These are phyloP conservation scores for Alternaria alternata DNA, from an alignment of 2,329 filamentous ascomycete genomes.

Conservation along the genomic window DNA sequence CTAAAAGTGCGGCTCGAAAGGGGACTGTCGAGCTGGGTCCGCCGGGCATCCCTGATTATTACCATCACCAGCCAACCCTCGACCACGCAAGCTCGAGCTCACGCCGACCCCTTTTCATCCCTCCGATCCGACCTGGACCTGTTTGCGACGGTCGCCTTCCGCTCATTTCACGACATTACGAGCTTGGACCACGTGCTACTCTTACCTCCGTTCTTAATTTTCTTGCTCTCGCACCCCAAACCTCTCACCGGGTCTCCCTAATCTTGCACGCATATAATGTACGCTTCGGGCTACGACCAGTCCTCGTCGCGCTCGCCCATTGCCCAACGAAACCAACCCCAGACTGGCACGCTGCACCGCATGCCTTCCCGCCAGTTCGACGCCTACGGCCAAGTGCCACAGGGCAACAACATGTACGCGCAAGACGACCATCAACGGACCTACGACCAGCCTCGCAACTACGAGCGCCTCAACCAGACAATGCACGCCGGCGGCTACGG, in stretches of 20 bases:
- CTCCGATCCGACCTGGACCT: constrained; percentile 9
- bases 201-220: constrained; percentile 37
- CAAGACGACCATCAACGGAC: constrained; percentile 69
- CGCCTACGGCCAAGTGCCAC: constrained; percentile 70
- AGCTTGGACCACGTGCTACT: constrained; percentile 21
- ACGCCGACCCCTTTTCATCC: constrained; percentile 25
- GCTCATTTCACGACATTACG: constrained; percentile 27
- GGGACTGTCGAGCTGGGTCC: constrained; percentile 19
- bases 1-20: constrained; percentile 33
- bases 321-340: constrained; percentile 70
- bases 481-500: constrained; percentile 68
- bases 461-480: constrained; percentile 67
- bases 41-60: constrained; percentile 29
- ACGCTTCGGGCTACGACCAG: constrained; percentile 47
- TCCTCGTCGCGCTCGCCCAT: constrained; percentile 73
- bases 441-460: constrained; percentile 61
- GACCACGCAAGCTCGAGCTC: constrained; percentile 30
- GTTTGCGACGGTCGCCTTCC: constrained; percentile 19
- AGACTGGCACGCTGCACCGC: constrained; percentile 68
- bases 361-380: constrained; percentile 83
- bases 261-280: constrained; percentile 41
- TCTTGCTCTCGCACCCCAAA: constrained; percentile 23
- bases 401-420: constrained; percentile 70
- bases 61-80: constrained; percentile 31
- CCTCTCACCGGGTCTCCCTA: constrained; percentile 16